phyloP scores from a whole-genome alignment of 805 yeast species.

The Candida ovalis region DNA sequence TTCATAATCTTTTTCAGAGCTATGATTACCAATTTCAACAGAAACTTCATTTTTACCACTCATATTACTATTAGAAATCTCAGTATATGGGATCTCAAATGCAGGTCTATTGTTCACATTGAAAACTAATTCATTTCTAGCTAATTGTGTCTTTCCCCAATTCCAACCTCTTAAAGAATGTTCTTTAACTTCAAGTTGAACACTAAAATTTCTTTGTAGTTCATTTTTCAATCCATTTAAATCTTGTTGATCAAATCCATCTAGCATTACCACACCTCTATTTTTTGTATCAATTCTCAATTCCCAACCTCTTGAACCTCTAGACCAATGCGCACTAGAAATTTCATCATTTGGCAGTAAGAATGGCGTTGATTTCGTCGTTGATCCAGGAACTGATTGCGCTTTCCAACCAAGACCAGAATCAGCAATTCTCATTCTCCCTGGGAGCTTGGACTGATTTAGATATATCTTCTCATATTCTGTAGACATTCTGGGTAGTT shows the following conservation, averaged over 20 bases:
- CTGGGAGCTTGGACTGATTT: conserved; percentile 78
- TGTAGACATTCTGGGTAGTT: conserved; percentile 24
- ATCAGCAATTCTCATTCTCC: conserved; percentile 91
- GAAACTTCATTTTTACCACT: conserved; percentile 94
- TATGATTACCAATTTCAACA: conserved; percentile 64
- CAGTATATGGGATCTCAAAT: conserved; percentile 83
- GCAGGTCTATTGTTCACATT: conserved; percentile 83
- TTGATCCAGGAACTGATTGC: conserved; percentile 36
- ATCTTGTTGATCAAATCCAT: conserved; percentile 88
- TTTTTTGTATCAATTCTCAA: conserved; percentile 84
- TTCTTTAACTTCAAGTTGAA: conserved; percentile 76
- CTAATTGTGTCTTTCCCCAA: conserved; percentile 95
- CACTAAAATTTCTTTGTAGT: conserved; percentile 68
- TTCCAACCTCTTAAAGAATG: conserved; percentile 98
- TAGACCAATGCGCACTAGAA: conserved; percentile 79
- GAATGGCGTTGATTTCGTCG: conserved; percentile 66
- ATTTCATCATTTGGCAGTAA: conserved; percentile 85
- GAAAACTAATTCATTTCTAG: conserved; percentile 86
- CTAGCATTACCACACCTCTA: conserved; percentile 79
- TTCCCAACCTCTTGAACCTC: conserved; percentile 92
- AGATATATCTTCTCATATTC: conserved; percentile 90
- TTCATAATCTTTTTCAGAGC: conserved; percentile 42
- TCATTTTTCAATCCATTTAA: conserved; percentile 78
- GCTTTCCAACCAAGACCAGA: conserved; percentile 97
- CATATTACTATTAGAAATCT: conserved; percentile 78